Conservation (phyloP, 2,329 filamentous ascomycete genomes). For the Verticillium alfalfae region DNA sequence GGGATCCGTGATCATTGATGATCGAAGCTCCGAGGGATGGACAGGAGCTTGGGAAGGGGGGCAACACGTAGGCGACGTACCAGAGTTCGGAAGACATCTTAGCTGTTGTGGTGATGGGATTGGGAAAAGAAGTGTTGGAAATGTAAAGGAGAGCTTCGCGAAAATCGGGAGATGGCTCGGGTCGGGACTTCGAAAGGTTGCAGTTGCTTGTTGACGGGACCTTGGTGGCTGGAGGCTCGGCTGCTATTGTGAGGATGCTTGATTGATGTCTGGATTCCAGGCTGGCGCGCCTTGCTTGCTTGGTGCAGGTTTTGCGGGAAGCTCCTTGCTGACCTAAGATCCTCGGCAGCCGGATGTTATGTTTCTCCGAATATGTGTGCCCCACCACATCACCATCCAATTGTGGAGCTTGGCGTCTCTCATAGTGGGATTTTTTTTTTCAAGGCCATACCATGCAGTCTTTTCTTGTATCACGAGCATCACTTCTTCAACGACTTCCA, state of each 20-base stretch:
- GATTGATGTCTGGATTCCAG: slow-evolving; percentile 30
- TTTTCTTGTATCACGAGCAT: slow-evolving; percentile 1
- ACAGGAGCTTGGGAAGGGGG: slow-evolving; percentile 22
- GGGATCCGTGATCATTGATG: slow-evolving; percentile 13
- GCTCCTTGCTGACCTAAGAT: slow-evolving; percentile 4
- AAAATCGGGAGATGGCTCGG: slow-evolving; percentile 8
- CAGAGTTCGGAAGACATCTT: slow-evolving; percentile 78
- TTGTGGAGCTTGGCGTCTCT: neutral
- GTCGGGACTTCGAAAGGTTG: slow-evolving; percentile 4
- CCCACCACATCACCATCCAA: neutral
- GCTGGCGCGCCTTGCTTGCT: slow-evolving; percentile 27
- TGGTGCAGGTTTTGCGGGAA: slow-evolving; percentile 35
- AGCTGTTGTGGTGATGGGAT: slow-evolving; percentile 26
- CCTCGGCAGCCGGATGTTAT: neutral
- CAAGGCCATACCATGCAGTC: neutral
- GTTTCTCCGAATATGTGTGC: neutral
- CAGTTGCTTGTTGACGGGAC: slow-evolving; percentile 1
- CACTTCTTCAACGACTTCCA: slow-evolving; percentile 1
- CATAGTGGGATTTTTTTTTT: slow-evolving; percentile 14
- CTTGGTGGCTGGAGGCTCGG: slow-evolving; percentile 9
- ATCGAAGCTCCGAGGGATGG: slow-evolving; percentile 22
- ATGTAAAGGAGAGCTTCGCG: slow-evolving; percentile 2
- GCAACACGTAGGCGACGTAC: slow-evolving; percentile 51
- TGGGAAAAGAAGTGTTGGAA: slow-evolving; percentile 9
- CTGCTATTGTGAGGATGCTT: slow-evolving; percentile 6